Percentiles rank a stretch among this genome's conserved stretches.
Evolutionary conservation across 345 rosid species (phyloP).

Genomic region (Hypericum perforatum): DNA sequence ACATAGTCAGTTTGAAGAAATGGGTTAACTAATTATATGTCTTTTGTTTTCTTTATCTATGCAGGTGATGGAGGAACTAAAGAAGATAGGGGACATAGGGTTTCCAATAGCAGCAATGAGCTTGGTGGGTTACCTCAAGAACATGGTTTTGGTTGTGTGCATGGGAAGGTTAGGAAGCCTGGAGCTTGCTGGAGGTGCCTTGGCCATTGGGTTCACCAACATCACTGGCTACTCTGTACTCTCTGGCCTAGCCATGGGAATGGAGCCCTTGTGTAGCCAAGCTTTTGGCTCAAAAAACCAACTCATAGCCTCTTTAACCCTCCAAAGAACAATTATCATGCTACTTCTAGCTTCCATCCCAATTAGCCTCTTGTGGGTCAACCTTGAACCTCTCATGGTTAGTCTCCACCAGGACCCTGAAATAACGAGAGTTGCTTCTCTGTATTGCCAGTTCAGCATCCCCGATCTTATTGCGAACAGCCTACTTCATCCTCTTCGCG

Average conservation of each 20-base stretch:
- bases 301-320: conserved; percentile 36
- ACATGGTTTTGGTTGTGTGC: conserved; percentile 66
- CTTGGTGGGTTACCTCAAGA: conserved; percentile 56
- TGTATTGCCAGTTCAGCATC: conserved; percentile 51
- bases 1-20: neutral
- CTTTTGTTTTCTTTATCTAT: neutral
- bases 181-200: conserved; percentile 87
- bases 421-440: conserved; percentile 51
- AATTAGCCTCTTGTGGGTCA: conserved; percentile 56
- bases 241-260: conserved; percentile 79
- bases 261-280: conserved; percentile 89
- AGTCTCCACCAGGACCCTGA: conserved; percentile 52
- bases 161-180: conserved; percentile 85
- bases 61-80: conserved; percentile 70
- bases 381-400: conserved; percentile 61
- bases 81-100: conserved; percentile 49
- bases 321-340: conserved; percentile 56
- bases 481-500: conserved; percentile 71
- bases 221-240: conserved; percentile 87
- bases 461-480: conserved; percentile 78
- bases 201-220: conserved; percentile 88
- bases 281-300: conserved; percentile 67
- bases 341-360: conserved; percentile 52
- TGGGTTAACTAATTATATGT: neutral
- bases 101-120: conserved; percentile 70